These are phyloP conservation scores for Acanthamoeba healyi DNA, from an alignment of 208 protist genomes.

Conservation along the genomic window DNA sequence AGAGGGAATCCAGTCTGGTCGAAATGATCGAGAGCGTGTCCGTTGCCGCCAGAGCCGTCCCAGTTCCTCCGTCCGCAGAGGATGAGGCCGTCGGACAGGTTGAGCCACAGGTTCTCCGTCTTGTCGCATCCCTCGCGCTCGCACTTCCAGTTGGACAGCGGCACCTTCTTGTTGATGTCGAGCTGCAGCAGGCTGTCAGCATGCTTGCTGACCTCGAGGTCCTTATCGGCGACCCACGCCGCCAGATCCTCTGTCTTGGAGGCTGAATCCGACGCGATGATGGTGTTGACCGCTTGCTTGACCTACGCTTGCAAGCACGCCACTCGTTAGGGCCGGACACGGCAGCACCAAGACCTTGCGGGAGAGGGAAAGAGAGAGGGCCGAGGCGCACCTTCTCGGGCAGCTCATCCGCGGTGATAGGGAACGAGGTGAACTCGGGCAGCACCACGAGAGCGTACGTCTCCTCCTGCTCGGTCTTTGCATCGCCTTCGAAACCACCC, in stretches of 20 bases:
- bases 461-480: constrained; percentile 33
- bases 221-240: constrained; percentile 11
- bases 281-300: constrained; percentile 1
- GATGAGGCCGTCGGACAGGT: constrained; percentile 67
- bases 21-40: constrained; percentile 94
- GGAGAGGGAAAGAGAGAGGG: background rate
- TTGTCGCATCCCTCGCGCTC: constrained; percentile 55
- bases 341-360: no score
- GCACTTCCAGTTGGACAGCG: constrained; percentile 54
- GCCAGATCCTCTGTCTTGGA: constrained; percentile 64
- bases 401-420: background rate
- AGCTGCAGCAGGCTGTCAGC: constrained; percentile 64
- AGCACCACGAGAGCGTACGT: constrained; percentile 58
- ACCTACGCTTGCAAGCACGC: background rate
- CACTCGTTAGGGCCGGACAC: no score
- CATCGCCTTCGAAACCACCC: constrained; percentile 54
- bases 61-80: constrained; percentile 85
- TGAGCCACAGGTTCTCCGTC: constrained; percentile 72
- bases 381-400: constrained; percentile 31
- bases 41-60: constrained; percentile 95
- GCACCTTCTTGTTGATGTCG: constrained; percentile 24
- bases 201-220: constrained; percentile 66
- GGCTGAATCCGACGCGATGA: constrained; percentile 50
- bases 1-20: constrained; percentile 93
- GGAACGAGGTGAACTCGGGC: constrained; percentile 38